Base-by-base conservation (phyloP, 1,139 yeast genomes). In the Saccharomyces hybrid region DNA sequence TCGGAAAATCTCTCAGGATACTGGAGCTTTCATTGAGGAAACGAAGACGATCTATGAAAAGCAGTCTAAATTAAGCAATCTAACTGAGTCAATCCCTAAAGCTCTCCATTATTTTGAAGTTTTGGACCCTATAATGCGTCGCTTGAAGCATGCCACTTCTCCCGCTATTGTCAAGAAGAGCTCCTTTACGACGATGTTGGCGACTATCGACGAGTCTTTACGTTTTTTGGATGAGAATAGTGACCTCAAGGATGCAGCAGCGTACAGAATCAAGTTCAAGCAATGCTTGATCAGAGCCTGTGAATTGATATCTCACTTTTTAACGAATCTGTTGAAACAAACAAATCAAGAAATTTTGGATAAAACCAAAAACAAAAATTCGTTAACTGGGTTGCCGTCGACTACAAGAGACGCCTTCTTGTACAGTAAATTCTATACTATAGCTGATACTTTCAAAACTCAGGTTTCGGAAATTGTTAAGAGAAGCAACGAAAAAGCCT, bases 201-300 rank as follows among this genome's bases (percentile, higher is more conserved):
- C 59, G 1, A 81, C 81, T 53, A 73, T 91, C 52, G 96, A 89
- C 64, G 73, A 71, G 8, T 84, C 86, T 28, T 65, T 84, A 41
- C 67, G 60, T 3, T 84, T 81, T 62, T 73, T 82, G 6, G 72
- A 74, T 14, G 65, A 65, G 0, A 78, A 79, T 60, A 74, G 78
- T 1, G 76, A 78, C 44, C 86, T 86, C 63, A 83, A 79, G 64
- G 96, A 90, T 56, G 75, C 83, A 16, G 95, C 85, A 38, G 66
- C 81, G 3, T 90, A 88, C 68, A 79, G 79, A 49, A 81, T 84
- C 60, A 78, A 93, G 57, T 88, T 88, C 70, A 79, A 89, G 57
- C 96, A 88, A 63, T 88, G 97, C 65, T 78, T 90, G 80, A 84
- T 95, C 0, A 78, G 97, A 57, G 84, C 96, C 0, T 76, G 90